Conservation (phyloP, 306 rosid genomes). For the Potentilla sterilis region DNA sequence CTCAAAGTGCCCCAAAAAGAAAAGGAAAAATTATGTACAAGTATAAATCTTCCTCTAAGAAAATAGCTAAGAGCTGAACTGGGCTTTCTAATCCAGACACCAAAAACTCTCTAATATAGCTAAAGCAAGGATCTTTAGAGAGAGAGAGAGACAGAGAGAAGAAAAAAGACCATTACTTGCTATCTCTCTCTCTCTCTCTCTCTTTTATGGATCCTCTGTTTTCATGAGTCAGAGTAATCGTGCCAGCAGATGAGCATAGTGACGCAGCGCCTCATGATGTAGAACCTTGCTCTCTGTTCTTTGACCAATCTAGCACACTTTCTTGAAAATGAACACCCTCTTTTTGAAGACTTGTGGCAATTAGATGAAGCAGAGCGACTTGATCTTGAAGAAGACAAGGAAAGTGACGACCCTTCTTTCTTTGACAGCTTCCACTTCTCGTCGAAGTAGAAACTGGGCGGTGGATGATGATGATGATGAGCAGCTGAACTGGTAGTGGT, state of each 20-base stretch:
- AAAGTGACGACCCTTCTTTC: constrained; percentile 52
- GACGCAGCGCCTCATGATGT: constrained; percentile 84
- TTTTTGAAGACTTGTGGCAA: constrained; percentile 19
- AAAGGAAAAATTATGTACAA: constrained; percentile 25
- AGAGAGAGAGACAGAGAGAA: neutral
- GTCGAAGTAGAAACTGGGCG: constrained; percentile 58
- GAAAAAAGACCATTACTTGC: neutral
- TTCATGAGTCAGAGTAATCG: constrained; percentile 62
- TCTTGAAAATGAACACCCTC: constrained; percentile 61
- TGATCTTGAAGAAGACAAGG: constrained; percentile 20
- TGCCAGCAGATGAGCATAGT: constrained; percentile 94
- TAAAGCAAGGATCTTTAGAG: neutral
- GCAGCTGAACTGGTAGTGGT: neutral
- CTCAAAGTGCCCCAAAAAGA: neutral
- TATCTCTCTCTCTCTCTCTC: constrained; percentile 3
- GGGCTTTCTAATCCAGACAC: constrained; percentile 14
- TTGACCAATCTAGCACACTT: constrained; percentile 82
- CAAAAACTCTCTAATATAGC: constrained; percentile 17
- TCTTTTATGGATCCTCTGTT: constrained; percentile 3
- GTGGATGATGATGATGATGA: constrained; percentile 16
- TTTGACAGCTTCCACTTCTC: constrained; percentile 87
- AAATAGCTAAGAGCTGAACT: neutral
- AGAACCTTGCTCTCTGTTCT: constrained; percentile 86
- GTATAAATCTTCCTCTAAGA: constrained; percentile 23
- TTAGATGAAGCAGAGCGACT: constrained; percentile 47